These are phyloP conservation scores for Populus davidiana DNA, from an alignment of 345 rosid species.

Conservation along the genomic window DNA sequence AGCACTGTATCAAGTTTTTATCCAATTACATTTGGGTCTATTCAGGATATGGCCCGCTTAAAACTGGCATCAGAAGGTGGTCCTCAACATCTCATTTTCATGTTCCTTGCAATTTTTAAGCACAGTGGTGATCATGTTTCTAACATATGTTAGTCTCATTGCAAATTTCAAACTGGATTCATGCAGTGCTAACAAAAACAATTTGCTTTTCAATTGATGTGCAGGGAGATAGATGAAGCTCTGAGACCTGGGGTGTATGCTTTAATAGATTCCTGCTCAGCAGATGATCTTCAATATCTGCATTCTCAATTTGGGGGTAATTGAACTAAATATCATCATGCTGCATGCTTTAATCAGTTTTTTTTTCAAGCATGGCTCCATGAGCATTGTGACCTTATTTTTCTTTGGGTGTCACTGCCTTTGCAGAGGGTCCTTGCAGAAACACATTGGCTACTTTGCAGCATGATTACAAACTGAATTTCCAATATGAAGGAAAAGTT, in stretches of 20 bases:
- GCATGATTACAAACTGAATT: slow-evolving; percentile 73
- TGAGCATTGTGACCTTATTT: background rate
- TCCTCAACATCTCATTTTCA: background rate
- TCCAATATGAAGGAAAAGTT: slow-evolving; percentile 83
- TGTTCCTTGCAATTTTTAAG: background rate
- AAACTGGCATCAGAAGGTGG: slow-evolving; percentile 78
- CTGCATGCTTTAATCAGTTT: slow-evolving; percentile 24
- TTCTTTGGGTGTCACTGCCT: slow-evolving; percentile 19
- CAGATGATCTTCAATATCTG: slow-evolving; percentile 76
- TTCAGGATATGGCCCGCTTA: slow-evolving; percentile 71
- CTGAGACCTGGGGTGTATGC: slow-evolving; percentile 87
- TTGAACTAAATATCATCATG: slow-evolving; percentile 57
- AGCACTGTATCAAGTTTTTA: slow-evolving; percentile 73
- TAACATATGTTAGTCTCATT: background rate
- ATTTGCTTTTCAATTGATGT: slow-evolving; percentile 16
- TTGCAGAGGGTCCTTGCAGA: slow-evolving; percentile 93
- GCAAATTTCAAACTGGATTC: background rate
- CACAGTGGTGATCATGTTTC: background rate
- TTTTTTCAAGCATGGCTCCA: background rate
- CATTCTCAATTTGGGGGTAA: slow-evolving; percentile 86
- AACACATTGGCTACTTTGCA: slow-evolving; percentile 63
- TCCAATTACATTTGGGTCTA: slow-evolving; percentile 68
- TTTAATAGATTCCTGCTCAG: slow-evolving; percentile 75
- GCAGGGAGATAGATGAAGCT: slow-evolving; percentile 90
- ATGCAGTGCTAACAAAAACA: background rate